These are phyloP conservation scores for Cladosporium oxysporum DNA, from an alignment of 2,329 filamentous ascomycete genomes.

Conservation along the genomic window DNA sequence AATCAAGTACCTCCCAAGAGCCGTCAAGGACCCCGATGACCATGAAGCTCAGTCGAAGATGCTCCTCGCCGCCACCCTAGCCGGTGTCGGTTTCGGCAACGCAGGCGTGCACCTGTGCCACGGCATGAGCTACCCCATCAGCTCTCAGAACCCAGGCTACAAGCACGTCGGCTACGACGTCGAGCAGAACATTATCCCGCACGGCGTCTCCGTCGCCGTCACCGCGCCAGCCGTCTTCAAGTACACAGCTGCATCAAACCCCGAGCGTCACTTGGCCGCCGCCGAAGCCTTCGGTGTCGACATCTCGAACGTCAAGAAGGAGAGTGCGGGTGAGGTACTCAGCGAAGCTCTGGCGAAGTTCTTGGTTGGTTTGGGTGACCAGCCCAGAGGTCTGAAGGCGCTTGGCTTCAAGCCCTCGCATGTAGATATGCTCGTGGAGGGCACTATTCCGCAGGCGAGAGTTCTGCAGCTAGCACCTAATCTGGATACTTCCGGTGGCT, in stretches of 20 bases:
- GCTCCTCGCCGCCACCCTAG: slow-evolving; percentile 90
- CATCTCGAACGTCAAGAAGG: slow-evolving; percentile 79
- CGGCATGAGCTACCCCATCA: slow-evolving; percentile 97
- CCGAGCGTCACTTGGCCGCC: slow-evolving; percentile 84
- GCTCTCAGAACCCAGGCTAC: slow-evolving; percentile 90
- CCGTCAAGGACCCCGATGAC: slow-evolving; percentile 85
- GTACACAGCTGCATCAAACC: slow-evolving; percentile 89
- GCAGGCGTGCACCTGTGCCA: slow-evolving; percentile 90
- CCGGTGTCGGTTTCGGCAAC: slow-evolving; percentile 95
- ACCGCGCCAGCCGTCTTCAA: slow-evolving; percentile 91
- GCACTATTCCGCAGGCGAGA: slow-evolving; percentile 86
- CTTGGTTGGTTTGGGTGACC: slow-evolving; percentile 79
- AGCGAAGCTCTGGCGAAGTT: slow-evolving; percentile 81
- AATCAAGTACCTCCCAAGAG: slow-evolving; percentile 87
- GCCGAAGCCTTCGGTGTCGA: slow-evolving; percentile 92
- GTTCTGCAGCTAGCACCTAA: slow-evolving; percentile 91
- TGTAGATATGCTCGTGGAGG: slow-evolving; percentile 84
- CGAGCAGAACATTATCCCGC: slow-evolving; percentile 78
- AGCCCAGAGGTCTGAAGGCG: slow-evolving; percentile 80
- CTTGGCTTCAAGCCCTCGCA: slow-evolving; percentile 77
- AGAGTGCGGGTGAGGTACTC: slow-evolving; percentile 86
- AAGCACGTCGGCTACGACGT: slow-evolving; percentile 85
- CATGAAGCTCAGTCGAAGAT: slow-evolving; percentile 91
- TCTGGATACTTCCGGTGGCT: slow-evolving; percentile 54
- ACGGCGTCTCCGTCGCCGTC: slow-evolving; percentile 93